Evolutionary conservation across 306 rosid species (phyloP), one percentile per base, ranked within the genome.

Genomic region (Inga laurina): DNA sequence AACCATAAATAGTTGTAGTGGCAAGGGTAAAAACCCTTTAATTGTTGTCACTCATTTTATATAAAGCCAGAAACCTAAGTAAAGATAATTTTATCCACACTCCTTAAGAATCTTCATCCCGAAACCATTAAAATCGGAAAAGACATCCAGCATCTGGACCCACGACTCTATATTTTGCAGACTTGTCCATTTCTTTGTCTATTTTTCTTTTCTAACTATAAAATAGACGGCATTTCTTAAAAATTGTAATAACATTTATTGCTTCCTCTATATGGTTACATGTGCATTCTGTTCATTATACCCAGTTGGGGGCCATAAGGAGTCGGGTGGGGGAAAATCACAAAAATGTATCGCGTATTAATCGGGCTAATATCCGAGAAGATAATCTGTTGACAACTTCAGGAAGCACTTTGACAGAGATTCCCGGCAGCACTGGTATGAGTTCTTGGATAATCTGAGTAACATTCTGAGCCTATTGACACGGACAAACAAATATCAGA

Each of bases 341-440:
- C 91, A 94, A 85, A 88, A 93, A 75, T 87, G 97, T 61, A 77
- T 96, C 99, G 10, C 97, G 93, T 61, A 96, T 89, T 73, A 93
- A 19, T 78, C 99, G 92, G 67, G 99, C 99, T 1, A 96, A 80
- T 77, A 93, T 92, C 76, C 99, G 94, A 82, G 99, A 96, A 82
- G 98, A 89, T 82, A 96, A 86, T 87, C 99, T 90, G 82, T 85
- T 86, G 24, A 91, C 56, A 88, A 96, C 86, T 24, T 96, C 99
- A 3, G 99, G 99, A 51, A 96, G 97, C 70, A 96, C 90, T 67
- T 81, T 93, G 64, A 83, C 88, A 37, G 99, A 92, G 61, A 96
- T 90, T 83, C 97, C 91, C 0, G 99, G 99, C 85, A 96, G 84
- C 84, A 93, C 89, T 44, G 98, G 99, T 73, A 96, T 91, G 84